phyloP scores from a whole-genome alignment of 192 early-diverging fungal species.

The Glomus cerebriforme region DNA sequence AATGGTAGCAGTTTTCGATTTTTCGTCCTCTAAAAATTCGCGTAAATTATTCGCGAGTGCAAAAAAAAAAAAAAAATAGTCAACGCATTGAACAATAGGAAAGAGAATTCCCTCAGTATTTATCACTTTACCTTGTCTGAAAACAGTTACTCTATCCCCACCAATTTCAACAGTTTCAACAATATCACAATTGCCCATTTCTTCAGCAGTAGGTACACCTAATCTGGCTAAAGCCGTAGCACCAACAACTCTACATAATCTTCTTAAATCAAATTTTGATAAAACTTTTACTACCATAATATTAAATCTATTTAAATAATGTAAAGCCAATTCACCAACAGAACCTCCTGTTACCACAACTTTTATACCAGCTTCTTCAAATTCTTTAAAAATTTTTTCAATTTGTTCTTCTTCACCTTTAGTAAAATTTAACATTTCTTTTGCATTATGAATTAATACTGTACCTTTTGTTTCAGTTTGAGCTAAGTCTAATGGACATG shows the following conservation, averaged over 20 bases:
- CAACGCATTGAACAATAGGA: neutral
- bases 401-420: slow-evolving; percentile 94
- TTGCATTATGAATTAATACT: slow-evolving; percentile 93
- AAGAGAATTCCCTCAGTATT: neutral
- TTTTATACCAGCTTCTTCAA: slow-evolving; percentile 89
- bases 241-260: slow-evolving; percentile 89
- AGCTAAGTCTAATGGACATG: slow-evolving; percentile 88
- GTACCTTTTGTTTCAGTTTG: slow-evolving; percentile 99
- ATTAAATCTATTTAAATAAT: slow-evolving; percentile 91
- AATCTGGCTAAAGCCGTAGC: slow-evolving; percentile 92
- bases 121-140: slow-evolving; percentile 69
- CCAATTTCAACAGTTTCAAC: slow-evolving; percentile 97
- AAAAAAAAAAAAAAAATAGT: neutral
- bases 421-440: slow-evolving; percentile 95
- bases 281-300: slow-evolving; percentile 89
- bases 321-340: slow-evolving; percentile 91
- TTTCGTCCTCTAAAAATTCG: slow-evolving; percentile 63
- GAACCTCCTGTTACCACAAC: slow-evolving; percentile 88
- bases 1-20: slow-evolving; percentile 88
- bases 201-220: slow-evolving; percentile 91
- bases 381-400: slow-evolving; percentile 82
- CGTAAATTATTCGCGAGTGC: neutral
- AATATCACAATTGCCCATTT: slow-evolving; percentile 97
- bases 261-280: slow-evolving; percentile 95
- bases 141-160: slow-evolving; percentile 95